These are phyloP conservation scores for Niebla homalea DNA, from an alignment of 495 filamentous ascomycete genomes.

Conservation along the genomic window DNA sequence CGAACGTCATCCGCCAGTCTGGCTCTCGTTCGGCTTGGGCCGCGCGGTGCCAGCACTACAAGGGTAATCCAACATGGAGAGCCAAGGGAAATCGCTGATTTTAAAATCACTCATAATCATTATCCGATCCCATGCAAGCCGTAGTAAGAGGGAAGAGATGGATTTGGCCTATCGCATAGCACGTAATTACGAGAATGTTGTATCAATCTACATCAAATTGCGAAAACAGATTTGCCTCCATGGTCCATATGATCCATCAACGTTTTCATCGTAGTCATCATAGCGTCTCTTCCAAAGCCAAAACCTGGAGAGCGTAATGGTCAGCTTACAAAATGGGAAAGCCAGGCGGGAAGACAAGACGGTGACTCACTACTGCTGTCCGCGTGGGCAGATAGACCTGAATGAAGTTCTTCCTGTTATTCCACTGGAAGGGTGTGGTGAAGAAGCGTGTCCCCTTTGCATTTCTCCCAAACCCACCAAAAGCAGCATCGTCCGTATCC, in stretches of 20 bases:
- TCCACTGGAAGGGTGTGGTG: constrained; percentile 81
- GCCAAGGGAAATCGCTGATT: too few relatives aligned
- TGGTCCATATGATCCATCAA: background rate
- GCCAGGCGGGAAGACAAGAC: background rate
- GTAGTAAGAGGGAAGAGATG: too few relatives aligned
- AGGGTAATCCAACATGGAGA: too few relatives aligned
- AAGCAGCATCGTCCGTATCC: constrained; percentile 62
- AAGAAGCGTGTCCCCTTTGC: constrained; percentile 72
- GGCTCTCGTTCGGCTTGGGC: too few relatives aligned
- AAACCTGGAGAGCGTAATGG: constrained; percentile 13
- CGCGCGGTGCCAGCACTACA: too few relatives aligned
- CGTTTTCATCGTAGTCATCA: background rate
- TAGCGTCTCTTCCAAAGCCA: constrained; percentile 17
- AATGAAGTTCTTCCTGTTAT: constrained; percentile 71
- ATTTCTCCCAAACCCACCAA: constrained; percentile 70
- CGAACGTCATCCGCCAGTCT: too few relatives aligned
- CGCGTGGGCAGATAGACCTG: constrained; percentile 85
- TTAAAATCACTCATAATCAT: too few relatives aligned
- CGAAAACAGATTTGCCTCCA: background rate
- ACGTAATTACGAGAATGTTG: too few relatives aligned
- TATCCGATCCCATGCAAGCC: too few relatives aligned
- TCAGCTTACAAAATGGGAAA: constrained; percentile 7
- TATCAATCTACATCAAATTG: background rate
- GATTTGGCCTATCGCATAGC: too few relatives aligned
- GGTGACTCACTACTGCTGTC: constrained; percentile 64